phyloP scores from a whole-genome alignment of 2,329 filamentous ascomycete genomes.

The Botrytis medusae region DNA sequence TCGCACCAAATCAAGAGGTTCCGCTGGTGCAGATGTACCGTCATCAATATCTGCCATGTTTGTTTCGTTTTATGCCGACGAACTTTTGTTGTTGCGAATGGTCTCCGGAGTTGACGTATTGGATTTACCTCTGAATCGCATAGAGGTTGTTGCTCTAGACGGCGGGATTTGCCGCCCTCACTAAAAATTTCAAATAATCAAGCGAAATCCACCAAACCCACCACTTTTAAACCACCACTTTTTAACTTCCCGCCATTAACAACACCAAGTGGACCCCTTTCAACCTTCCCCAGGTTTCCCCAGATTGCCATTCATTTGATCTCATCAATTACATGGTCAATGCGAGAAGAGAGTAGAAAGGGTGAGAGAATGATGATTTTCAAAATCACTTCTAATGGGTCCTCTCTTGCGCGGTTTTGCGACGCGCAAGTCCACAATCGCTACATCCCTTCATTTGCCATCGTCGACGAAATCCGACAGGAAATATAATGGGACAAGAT shows the following conservation, averaged over 20 bases:
- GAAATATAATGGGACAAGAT: slow-evolving; percentile 6
- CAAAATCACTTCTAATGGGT: neutral
- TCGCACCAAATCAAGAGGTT: slow-evolving; percentile 93
- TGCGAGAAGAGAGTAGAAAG: neutral
- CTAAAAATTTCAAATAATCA: slow-evolving; percentile 8
- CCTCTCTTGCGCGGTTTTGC: slow-evolving; percentile 7
- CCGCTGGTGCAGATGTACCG: slow-evolving; percentile 66
- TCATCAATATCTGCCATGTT: slow-evolving; percentile 83
- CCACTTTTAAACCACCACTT: slow-evolving; percentile 6
- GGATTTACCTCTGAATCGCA: neutral
- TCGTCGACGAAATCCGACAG: neutral
- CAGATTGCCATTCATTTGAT: slow-evolving; percentile 4
- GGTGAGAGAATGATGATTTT: neutral
- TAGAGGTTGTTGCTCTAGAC: neutral
- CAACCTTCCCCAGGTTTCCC: slow-evolving; percentile 10
- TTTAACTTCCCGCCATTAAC: slow-evolving; percentile 14
- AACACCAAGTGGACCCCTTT: slow-evolving; percentile 18
- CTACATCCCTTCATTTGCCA: neutral
- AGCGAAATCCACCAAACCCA: slow-evolving; percentile 13
- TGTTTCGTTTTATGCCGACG: slow-evolving; percentile 28
- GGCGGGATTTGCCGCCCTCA: slow-evolving; percentile 5
- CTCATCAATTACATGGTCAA: slow-evolving; percentile 13
- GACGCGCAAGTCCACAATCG: slow-evolving; percentile 8
- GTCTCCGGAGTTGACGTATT: slow-evolving; percentile 12
- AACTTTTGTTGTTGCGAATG: neutral